A percentile compares a stretch with the other conserved stretches of the same genome.
Evolutionary conservation across 768 basidiomycete genomes (phyloP).

Genomic region (Candolleomyces efflorescens): DNA sequence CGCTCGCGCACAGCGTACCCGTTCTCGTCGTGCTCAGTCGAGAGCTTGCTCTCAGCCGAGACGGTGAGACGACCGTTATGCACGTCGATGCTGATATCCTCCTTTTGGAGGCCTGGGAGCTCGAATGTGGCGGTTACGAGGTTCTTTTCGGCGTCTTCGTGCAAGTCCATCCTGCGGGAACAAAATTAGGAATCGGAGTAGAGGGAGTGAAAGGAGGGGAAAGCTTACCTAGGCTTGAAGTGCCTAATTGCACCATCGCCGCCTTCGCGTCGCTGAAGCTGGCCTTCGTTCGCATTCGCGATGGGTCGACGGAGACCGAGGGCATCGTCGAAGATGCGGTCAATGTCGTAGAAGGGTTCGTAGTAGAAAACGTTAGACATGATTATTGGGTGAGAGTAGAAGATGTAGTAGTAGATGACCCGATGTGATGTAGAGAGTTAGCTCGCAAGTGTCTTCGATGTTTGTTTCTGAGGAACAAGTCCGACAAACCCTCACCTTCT

Average conservation of each 20-base stretch:
- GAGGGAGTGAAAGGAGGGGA: too few relatives aligned
- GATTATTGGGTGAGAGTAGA: not conserved
- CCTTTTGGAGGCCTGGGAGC: slow-evolving; percentile 49
- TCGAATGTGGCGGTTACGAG: slow-evolving; percentile 54
- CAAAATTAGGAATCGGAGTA: too few relatives aligned
- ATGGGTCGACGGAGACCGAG: not conserved
- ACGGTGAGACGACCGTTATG: slow-evolving; percentile 46
- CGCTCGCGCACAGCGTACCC: slow-evolving; percentile 46
- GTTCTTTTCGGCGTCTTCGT: slow-evolving; percentile 44
- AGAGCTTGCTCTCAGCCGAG: slow-evolving; percentile 41
- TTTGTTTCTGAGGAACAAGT: too few relatives aligned
- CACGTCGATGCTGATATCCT: slow-evolving; percentile 49
- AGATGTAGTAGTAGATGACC: too few relatives aligned
- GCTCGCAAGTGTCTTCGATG: not conserved
- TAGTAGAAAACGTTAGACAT: slow-evolving; percentile 11
- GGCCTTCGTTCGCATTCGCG: not conserved
- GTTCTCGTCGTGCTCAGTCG: slow-evolving; percentile 27
- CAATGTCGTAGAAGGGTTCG: slow-evolving; percentile 11
- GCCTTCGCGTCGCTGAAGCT: not conserved
- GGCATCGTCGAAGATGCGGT: slow-evolving; percentile 7
- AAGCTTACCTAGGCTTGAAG: slow-evolving; percentile 27
- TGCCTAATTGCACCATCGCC: slow-evolving; percentile 15
- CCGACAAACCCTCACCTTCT: too few relatives aligned
- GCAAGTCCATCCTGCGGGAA: slow-evolving; percentile 47
- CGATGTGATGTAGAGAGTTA: not conserved